phyloP scores from a whole-genome alignment of 257 asterid species.

The Petrea volubilis region DNA sequence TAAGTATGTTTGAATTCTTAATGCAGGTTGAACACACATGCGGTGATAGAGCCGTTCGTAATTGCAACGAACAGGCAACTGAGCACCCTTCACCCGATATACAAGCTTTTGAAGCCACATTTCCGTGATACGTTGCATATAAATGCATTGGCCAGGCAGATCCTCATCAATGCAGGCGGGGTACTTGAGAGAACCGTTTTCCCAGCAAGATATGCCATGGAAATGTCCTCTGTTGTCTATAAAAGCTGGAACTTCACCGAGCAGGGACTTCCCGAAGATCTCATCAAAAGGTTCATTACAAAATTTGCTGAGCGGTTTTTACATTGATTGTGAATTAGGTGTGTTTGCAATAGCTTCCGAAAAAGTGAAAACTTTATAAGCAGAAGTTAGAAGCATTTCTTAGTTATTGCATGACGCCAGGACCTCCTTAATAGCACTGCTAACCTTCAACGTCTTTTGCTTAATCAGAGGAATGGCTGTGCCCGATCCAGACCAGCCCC shows the following conservation, averaged over 20 bases:
- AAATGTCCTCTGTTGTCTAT: conserved; percentile 69
- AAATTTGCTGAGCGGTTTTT: background rate
- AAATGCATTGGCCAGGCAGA: conserved; percentile 83
- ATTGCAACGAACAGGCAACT: conserved; percentile 74
- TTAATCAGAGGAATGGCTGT: conserved; percentile 73
- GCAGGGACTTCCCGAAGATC: conserved; percentile 85
- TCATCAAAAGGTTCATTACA: conserved; percentile 58
- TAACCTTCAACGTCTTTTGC: background rate
- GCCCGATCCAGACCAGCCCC: conserved; percentile 51
- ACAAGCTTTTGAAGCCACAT: conserved; percentile 90
- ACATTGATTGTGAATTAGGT: background rate
- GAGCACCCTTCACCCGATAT: conserved; percentile 81
- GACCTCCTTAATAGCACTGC: background rate
- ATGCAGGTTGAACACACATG: conserved; percentile 90
- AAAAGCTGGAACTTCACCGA: conserved; percentile 76
- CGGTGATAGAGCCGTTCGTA: conserved; percentile 89
- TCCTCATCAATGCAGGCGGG: conserved; percentile 84
- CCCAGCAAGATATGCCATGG: conserved; percentile 76
- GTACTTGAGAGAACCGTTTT: conserved; percentile 77
- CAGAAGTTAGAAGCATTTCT: too few relatives aligned
- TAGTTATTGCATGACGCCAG: too few relatives aligned
- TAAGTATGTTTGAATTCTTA: background rate
- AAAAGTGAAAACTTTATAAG: too few relatives aligned
- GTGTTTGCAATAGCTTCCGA: too few relatives aligned
- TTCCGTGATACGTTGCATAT: conserved; percentile 87